Percentiles rank a stretch among this genome's conserved stretches.
Conservation (phyloP, 1,284 basidiomycete genomes). For the Ceratobasidium sp. region DNA sequence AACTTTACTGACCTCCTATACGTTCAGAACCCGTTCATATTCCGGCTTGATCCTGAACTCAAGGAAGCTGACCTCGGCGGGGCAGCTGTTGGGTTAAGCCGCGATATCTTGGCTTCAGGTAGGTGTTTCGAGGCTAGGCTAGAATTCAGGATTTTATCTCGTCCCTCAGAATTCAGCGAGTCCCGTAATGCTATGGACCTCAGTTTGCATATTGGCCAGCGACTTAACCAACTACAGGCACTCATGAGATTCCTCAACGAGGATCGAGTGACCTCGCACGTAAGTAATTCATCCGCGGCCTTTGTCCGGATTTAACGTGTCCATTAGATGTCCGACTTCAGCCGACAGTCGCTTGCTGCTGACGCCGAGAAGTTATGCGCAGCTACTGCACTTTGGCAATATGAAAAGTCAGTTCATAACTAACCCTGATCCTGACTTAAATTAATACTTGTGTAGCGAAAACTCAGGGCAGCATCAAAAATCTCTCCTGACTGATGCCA, state of each 20-base stretch:
- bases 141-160: not conserved
- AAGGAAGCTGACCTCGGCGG: conserved; percentile 83
- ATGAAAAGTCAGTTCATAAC: conserved; percentile 71
- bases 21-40: conserved; percentile 80
- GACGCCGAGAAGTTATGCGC: conserved; percentile 92
- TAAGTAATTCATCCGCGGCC: conserved; percentile 52
- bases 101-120: conserved; percentile 74
- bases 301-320: conserved; percentile 9
- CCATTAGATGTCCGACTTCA: conserved; percentile 79
- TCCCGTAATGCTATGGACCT: conserved; percentile 80
- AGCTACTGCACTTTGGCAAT: conserved; percentile 84
- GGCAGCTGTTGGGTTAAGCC: conserved; percentile 81
- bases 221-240: conserved; percentile 80
- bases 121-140: conserved; percentile 28
- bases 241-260: conserved; percentile 89
- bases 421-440: conserved; percentile 51
- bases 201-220: conserved; percentile 78
- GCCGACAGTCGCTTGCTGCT: conserved; percentile 78
- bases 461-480: conserved; percentile 59
- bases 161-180: conserved; percentile 58
- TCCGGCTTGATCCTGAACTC: conserved; percentile 81
- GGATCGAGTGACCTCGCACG: conserved; percentile 81
- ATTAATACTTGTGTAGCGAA: not conserved
- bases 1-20: not conserved
- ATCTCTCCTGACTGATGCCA: conserved; percentile 67